Evolutionary conservation across 192 early-diverging fungal genomes (phyloP), one percentile per base, ranked within the genome.

Genomic region (Coemansia sp.): DNA sequence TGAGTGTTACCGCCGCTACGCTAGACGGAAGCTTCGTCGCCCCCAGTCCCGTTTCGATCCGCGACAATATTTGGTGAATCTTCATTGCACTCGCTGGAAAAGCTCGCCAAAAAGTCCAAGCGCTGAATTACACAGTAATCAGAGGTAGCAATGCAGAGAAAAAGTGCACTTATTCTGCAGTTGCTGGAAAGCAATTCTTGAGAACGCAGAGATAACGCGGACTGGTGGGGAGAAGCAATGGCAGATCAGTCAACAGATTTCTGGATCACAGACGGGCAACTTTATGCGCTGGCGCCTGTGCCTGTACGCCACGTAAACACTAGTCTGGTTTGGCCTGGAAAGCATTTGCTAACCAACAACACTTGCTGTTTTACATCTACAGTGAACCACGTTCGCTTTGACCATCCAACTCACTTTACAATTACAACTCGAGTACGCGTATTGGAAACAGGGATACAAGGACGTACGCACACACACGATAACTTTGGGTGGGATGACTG

Each of bases 1-100:
- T 82, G 46, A 82, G 75, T 2, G 74, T 75, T 36, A 82, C 51
- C 22, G 67, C 59, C 21, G 70, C 54, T n/a, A 82, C 68, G 55
- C 53, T 62, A 30, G 80, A 68, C 69, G 75, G 66, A 23, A 82
- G 36, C 55, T 55, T 63, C n/a, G 60, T 59, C 32, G 80, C 80
- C 39, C 75, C 74, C 10, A 66, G 68, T 10, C 80, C 80, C 0
- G 65, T 56, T 62, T 82, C 80, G 36, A 82, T 68, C 24, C 27
- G 50, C 31, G 72, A 65, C 63, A 77, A 54, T 55, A 76, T 77
- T 24, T 54, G 63, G 23, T 74, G 68, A 63, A 82, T 77, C 71
- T 74, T 82, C 75, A 77, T 82, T 64, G 9, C 54, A 6, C 36
- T 64, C 10, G 29, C 51, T 64, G 31, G 39, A 46, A 17, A 46